Evolutionary conservation across 305 asterid genomes (phyloP), one percentile per base, ranked within the genome.

Genomic region (Nicotiana rustica): DNA sequence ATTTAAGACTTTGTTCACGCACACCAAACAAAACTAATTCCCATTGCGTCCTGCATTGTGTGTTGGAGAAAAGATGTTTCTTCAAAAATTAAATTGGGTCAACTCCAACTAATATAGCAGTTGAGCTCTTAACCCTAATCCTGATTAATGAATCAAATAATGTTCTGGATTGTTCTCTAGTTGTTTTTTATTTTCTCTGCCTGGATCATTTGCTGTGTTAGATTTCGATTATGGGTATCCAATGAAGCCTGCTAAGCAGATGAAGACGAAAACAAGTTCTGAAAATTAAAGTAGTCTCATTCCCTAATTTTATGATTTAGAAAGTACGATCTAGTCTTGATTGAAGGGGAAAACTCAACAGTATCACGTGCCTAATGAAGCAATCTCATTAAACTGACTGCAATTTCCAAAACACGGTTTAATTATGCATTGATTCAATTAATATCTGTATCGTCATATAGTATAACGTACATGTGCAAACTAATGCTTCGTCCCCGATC

Each of bases 371-470:
- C 68, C 10, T 17, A 78, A 7, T 1, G 78, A 75, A 85, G 83
- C 86, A 83, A 47, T 4, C 61, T 70, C 55, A 41, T 47, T 71
- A 56, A 77, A 69, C 4, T 33, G 80, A 77, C 83, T 66, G 62
- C 85, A 61, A 21, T 77, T 82, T 77, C 69, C 85, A 49, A 83
- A 82, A 78, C 84, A 86, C 81, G 80, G 84, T 78, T 86, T 88
- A 66, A 70, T 61, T 35, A 18, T 69, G 77, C 57, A 38, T 69
- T 10, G 33, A 67, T 13, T 29, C 71, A 66, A 2, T 57, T 57
- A 57, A 57, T n/a, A 57, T 13, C 59, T 17, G 25, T 57, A 57
- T 57, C 64, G 5, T 57, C 64, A 3, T 57, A 5, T 55, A 14
- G n/a, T 12, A 55, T 10, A 38, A 38, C 44, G 44, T 41, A 14